phyloP scores from a whole-genome alignment of 2,329 filamentous ascomycete species.

The Cordyceps pruinosa region DNA sequence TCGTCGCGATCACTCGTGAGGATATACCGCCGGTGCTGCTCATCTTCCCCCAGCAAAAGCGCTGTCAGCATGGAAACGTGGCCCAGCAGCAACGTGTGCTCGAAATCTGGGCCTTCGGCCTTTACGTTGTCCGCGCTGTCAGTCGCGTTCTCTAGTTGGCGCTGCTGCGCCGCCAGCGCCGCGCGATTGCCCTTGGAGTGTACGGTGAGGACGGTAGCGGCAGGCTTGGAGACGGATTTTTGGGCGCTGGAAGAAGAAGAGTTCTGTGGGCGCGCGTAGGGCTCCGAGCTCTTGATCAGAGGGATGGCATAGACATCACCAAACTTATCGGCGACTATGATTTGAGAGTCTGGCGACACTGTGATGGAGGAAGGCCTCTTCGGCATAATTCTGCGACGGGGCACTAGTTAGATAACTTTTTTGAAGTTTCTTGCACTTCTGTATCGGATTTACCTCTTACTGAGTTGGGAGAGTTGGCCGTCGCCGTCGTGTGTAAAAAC shows the following conservation, averaged over 20 bases:
- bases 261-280: slow-evolving; percentile 17
- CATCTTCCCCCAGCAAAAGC: slow-evolving; percentile 47
- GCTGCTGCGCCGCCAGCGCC: slow-evolving; percentile 53
- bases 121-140: slow-evolving; percentile 20
- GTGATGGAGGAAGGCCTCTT: slow-evolving; percentile 77
- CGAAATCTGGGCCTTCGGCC: slow-evolving; percentile 48
- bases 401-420: background rate
- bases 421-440: background rate
- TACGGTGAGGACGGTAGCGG: slow-evolving; percentile 53
- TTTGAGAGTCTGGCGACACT: slow-evolving; percentile 62
- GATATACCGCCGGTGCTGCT: slow-evolving; percentile 38
- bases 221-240: slow-evolving; percentile 21
- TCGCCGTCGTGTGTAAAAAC: slow-evolving; percentile 64
- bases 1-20: slow-evolving; percentile 52
- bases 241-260: slow-evolving; percentile 14
- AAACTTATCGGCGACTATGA: slow-evolving; percentile 89
- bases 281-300: slow-evolving; percentile 40
- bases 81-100: slow-evolving; percentile 73
- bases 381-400: slow-evolving; percentile 61
- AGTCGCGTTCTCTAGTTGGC: slow-evolving; percentile 31
- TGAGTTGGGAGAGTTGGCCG: slow-evolving; percentile 59
- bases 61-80: slow-evolving; percentile 94
- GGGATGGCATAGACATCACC: slow-evolving; percentile 91
- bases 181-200: slow-evolving; percentile 58
- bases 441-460: slow-evolving; percentile 52